Evolutionary conservation across 352 stramenopile species (phyloP).

Genomic region (Phytophthora foliorum): DNA sequence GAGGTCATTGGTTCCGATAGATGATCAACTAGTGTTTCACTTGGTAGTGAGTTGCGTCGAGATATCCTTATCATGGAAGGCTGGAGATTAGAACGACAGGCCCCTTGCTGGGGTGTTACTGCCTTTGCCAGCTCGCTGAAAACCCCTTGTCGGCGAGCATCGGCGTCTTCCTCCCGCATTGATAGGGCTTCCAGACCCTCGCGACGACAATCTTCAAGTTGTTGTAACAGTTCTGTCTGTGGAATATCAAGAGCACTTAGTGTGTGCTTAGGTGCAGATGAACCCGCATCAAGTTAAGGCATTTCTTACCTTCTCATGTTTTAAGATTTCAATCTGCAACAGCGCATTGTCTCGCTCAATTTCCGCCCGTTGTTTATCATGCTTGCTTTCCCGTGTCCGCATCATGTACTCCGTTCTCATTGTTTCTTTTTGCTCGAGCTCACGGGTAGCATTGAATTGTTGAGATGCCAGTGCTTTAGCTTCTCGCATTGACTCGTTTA

Average conservation of each 20-base stretch:
- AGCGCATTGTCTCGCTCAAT: conserved; percentile 65
- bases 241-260: background rate
- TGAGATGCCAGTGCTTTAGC: conserved; percentile 58
- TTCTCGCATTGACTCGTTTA: conserved; percentile 62
- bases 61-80: background rate
- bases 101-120: conserved; percentile 10
- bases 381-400: conserved; percentile 54
- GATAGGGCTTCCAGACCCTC: conserved; percentile 57
- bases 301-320: conserved; percentile 49
- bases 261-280: background rate
- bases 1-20: background rate
- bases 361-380: conserved; percentile 61
- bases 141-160: conserved; percentile 55
- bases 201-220: conserved; percentile 50
- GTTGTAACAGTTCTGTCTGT: conserved; percentile 40
- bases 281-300: background rate
- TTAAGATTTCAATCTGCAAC: conserved; percentile 49
- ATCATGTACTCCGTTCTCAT: conserved; percentile 69
- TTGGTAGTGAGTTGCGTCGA: conserved; percentile 32
- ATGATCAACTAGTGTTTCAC: conserved; percentile 3
- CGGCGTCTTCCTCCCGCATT: conserved; percentile 82
- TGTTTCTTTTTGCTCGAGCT: conserved; percentile 65
- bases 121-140: conserved; percentile 49
- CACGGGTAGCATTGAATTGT: conserved; percentile 54
- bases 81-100: background rate